Evolutionary conservation across 805 yeast species (phyloP).

Genomic region (Tanozyma kutaoensis): DNA sequence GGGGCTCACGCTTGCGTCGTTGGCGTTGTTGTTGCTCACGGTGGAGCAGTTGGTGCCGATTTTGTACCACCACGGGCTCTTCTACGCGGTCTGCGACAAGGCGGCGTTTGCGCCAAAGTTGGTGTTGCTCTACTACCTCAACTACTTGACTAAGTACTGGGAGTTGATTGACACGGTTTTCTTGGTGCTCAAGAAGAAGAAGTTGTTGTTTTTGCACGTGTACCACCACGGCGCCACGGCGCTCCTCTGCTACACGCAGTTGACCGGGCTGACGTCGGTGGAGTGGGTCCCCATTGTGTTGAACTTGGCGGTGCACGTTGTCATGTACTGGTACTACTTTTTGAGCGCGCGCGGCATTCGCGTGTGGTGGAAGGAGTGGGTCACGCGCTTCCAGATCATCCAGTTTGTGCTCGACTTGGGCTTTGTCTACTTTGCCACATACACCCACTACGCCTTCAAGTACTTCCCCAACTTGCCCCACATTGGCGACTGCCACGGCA

Average conservation of each 20-base stretch:
- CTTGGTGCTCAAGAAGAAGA: slow-evolving; percentile 84
- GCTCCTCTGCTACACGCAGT: slow-evolving; percentile 82
- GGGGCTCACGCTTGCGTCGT: slow-evolving; percentile 55
- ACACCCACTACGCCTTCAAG: slow-evolving; percentile 70
- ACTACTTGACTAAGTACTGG: slow-evolving; percentile 78
- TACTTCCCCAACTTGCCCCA: slow-evolving; percentile 60
- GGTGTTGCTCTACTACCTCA: slow-evolving; percentile 77
- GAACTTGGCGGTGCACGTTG: slow-evolving; percentile 85
- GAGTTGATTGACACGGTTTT: slow-evolving; percentile 89
- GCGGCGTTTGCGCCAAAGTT: slow-evolving; percentile 76
- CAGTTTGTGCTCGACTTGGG: slow-evolving; percentile 84
- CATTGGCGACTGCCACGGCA: slow-evolving; percentile 74
- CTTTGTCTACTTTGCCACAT: slow-evolving; percentile 89
- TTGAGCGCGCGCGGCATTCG: slow-evolving; percentile 83
- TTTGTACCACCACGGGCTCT: slow-evolving; percentile 58
- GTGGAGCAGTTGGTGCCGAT: slow-evolving; percentile 82
- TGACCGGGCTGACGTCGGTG: slow-evolving; percentile 79
- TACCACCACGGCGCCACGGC: slow-evolving; percentile 99
- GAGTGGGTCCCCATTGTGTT: slow-evolving; percentile 90
- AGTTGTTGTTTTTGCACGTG: slow-evolving; percentile 83
- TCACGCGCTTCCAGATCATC: slow-evolving; percentile 86
- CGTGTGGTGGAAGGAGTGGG: slow-evolving; percentile 99
- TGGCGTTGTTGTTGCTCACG: slow-evolving; percentile 50
- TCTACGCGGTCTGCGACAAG: slow-evolving; percentile 69
- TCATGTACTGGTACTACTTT: slow-evolving; percentile 97